Evolutionary conservation across 805 yeast species (phyloP).

Genomic region (Metschnikowia lochheadii): DNA sequence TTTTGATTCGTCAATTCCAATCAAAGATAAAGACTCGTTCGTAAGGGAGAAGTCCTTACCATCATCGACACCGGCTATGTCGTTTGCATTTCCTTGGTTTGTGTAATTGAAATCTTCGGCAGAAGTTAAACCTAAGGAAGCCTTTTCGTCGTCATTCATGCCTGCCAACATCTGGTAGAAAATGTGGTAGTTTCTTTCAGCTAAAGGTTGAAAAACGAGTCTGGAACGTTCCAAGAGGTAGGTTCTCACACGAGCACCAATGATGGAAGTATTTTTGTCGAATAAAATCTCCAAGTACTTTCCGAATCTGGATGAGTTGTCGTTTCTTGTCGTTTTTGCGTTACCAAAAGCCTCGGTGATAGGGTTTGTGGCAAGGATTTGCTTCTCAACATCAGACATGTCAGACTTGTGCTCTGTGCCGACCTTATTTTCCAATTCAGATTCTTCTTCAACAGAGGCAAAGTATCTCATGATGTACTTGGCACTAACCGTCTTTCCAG

Average conservation of each 20-base stretch:
- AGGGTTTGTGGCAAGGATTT: slow-evolving; percentile 93
- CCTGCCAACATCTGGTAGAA: slow-evolving; percentile 89
- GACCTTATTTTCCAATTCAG: slow-evolving; percentile 28
- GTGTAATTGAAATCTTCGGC: slow-evolving; percentile 74
- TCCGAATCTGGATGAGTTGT: slow-evolving; percentile 96
- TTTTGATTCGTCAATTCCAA: slow-evolving; percentile 60
- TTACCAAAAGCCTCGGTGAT: slow-evolving; percentile 98
- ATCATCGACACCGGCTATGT: slow-evolving; percentile 78
- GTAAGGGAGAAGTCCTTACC: slow-evolving; percentile 73
- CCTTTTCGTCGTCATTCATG: slow-evolving; percentile 50
- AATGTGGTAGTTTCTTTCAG: slow-evolving; percentile 93
- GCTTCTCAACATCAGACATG: slow-evolving; percentile 88
- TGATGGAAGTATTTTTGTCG: slow-evolving; percentile 67
- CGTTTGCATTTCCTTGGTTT: slow-evolving; percentile 80
- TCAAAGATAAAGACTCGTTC: slow-evolving; percentile 67
- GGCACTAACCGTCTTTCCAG: slow-evolving; percentile 97
- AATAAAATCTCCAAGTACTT: slow-evolving; percentile 90
- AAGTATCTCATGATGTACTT: slow-evolving; percentile 96
- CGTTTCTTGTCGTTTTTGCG: slow-evolving; percentile 95
- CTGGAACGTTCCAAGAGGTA: slow-evolving; percentile 91
- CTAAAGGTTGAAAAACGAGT: slow-evolving; percentile 83
- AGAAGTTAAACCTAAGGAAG: slow-evolving; percentile 54
- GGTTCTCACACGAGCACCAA: slow-evolving; percentile 93
- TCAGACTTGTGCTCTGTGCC: slow-evolving; percentile 46
- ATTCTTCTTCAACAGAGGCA: slow-evolving; percentile 77